Conservation (phyloP, 2,329 filamentous ascomycete species). For the Colletotrichum cereale region DNA sequence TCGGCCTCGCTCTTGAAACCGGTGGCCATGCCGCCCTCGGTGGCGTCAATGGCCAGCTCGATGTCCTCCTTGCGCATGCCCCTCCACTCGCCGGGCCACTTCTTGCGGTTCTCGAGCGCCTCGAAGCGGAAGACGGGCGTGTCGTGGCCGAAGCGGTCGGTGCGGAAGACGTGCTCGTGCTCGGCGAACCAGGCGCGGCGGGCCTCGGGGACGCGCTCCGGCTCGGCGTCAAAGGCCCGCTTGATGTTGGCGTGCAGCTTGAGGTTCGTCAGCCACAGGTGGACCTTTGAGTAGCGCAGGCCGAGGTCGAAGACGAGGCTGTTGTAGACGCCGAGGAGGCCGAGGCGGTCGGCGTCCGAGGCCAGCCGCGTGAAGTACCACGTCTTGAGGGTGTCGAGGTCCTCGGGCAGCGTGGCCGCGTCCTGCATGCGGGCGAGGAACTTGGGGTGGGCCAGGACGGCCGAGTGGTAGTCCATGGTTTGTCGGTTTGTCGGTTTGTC, state of each 20-base stretch:
- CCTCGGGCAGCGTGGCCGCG: not conserved
- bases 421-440: not conserved
- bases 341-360: not conserved
- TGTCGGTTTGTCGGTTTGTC: too few relatives aligned
- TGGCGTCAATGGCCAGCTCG: conserved; percentile 4
- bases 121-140: conserved; percentile 3
- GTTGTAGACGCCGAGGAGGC: conserved; percentile 22
- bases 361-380: conserved; percentile 5
- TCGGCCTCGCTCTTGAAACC: not conserved
- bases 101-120: not conserved
- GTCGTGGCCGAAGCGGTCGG: not conserved
- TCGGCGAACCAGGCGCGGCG: not conserved
- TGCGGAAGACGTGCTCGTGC: not conserved
- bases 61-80: not conserved
- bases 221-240: not conserved
- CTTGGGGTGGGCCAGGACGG: not conserved
- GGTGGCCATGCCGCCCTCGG: not conserved
- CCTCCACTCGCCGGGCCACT: not conserved
- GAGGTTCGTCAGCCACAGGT: not conserved
- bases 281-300: not conserved
- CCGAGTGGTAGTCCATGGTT: not conserved
- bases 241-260: not conserved
- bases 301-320: conserved; percentile 1
- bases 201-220: not conserved
- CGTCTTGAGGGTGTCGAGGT: conserved; percentile 1